These are phyloP conservation scores for Aspergillus chevalieri DNA, from an alignment of 2,329 filamentous ascomycete species.

Conservation along the genomic window DNA sequence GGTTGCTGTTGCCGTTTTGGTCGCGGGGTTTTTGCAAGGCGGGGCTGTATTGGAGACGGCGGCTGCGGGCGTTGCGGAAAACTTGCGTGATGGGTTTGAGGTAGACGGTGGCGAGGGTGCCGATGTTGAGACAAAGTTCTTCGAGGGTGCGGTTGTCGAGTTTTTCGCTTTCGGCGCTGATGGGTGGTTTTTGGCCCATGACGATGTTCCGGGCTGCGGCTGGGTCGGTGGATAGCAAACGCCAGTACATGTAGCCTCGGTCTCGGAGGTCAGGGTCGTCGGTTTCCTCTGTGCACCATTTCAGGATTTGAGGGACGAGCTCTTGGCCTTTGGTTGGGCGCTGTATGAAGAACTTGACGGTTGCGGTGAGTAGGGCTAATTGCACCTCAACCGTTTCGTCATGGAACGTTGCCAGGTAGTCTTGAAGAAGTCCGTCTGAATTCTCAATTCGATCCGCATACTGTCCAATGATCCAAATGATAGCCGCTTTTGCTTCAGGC, in stretches of 20 bases:
- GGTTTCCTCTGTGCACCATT: conserved; percentile 99
- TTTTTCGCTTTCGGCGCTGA: conserved; percentile 92
- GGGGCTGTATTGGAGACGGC: conserved; percentile 73
- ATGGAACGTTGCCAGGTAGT: conserved; percentile 88
- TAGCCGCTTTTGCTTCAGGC: conserved; percentile 93
- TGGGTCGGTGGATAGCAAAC: conserved; percentile 86
- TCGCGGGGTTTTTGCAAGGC: conserved; percentile 69
- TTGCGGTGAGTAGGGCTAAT: conserved; percentile 86
- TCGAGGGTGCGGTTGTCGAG: conserved; percentile 86
- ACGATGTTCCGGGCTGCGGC: conserved; percentile 78
- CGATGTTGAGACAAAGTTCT: conserved; percentile 95
- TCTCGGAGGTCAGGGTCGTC: conserved; percentile 96
- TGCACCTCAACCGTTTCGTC: conserved; percentile 96
- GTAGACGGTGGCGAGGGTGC: conserved; percentile 93
- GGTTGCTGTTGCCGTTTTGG: conserved; percentile 25
- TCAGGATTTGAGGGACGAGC: conserved; percentile 86
- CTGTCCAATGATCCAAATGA: conserved; percentile 99
- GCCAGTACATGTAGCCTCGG: conserved; percentile 99
- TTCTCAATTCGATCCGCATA: conserved; percentile 98
- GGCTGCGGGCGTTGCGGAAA: conserved; percentile 79
- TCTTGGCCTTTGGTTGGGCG: conserved; percentile 90
- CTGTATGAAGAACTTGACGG: conserved; percentile 96
- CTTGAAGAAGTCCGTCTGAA: conserved; percentile 84
- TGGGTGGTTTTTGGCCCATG: conserved; percentile 95
- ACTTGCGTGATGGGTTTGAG: conserved; percentile 96